These are phyloP conservation scores for Aspergillus ochraceoroseus DNA, from an alignment of 2,329 filamentous ascomycete genomes.

Conservation along the genomic window DNA sequence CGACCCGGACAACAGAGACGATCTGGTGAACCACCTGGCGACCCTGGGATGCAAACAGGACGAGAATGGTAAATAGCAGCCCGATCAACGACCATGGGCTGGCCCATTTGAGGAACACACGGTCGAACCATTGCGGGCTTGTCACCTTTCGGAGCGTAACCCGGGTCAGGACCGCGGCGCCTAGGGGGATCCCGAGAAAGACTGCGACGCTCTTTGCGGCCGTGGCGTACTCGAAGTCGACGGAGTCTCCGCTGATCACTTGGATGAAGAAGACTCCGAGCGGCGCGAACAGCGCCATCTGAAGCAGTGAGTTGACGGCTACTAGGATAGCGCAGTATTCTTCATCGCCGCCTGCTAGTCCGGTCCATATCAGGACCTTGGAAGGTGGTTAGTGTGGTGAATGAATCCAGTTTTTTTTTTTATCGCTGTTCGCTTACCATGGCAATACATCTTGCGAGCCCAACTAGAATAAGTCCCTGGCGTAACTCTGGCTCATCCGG, in stretches of 20 bases:
- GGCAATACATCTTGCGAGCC: slow-evolving; percentile 78
- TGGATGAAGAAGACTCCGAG: slow-evolving; percentile 64
- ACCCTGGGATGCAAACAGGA: slow-evolving; percentile 80
- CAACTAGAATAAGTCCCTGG: slow-evolving; percentile 72
- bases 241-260: slow-evolving; percentile 55
- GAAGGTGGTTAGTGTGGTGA: not conserved
- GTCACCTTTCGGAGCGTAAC: slow-evolving; percentile 55
- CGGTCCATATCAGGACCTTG: slow-evolving; percentile 72
- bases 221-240: slow-evolving; percentile 54
- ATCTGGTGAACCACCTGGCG: slow-evolving; percentile 73
- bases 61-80: slow-evolving; percentile 78
- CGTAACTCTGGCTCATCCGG: slow-evolving; percentile 49
- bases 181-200: slow-evolving; percentile 78
- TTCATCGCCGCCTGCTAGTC: slow-evolving; percentile 66
- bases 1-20: slow-evolving; percentile 73
- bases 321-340: slow-evolving; percentile 81
- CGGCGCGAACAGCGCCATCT: slow-evolving; percentile 68
- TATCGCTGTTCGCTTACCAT: slow-evolving; percentile 55
- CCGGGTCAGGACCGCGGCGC: slow-evolving; percentile 68
- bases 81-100: slow-evolving; percentile 75
- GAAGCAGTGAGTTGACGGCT: slow-evolving; percentile 70
- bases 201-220: slow-evolving; percentile 76
- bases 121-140: slow-evolving; percentile 57
- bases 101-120: slow-evolving; percentile 63
- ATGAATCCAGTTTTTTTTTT: not conserved